Base-by-base conservation (phyloP, 2,329 filamentous ascomycete genomes). In the Talaromyces sp. region DNA sequence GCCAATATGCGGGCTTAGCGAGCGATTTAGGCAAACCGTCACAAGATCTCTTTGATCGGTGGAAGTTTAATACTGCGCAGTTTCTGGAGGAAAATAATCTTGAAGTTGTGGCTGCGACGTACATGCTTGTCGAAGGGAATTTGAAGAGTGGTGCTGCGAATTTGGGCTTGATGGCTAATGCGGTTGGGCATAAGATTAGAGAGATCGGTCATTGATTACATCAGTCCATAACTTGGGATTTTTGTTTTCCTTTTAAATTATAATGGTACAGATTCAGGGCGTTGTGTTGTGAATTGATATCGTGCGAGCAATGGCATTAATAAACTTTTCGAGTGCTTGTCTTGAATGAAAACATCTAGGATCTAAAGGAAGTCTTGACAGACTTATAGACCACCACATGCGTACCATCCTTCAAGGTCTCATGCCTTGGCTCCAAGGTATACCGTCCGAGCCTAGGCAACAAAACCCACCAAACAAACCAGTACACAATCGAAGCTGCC, bases 401-500 rank as follows among this genome's bases (percentile, higher is more conserved):
- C 5, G 69, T 72, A 10, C 70, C 70, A 56, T 72, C 70, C 8
- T 66, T 63, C 35, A 70, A 41, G 1, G 56, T 56, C 37, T 67
- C 67, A 37, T 69, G 66, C 9, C 62, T 61, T 16, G 69, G 70
- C 9, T 63, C 65, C 11, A 71, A 52, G 10, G 31, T 64, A 52
- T 71, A 72, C 19, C 45, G 47, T 7, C 69, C 69, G 31, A 71
- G 41, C 24, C 9, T 31, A 1, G 70, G 70, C 19, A 69, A 41
- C n/a, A 68, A 16, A 22, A 60, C 61, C 57, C 66, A 66, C 70
- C 70, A 72, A 8, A 70, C 22, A 80, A 59, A 86, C 81, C 81
- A 84, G 69, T 84, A 84, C 0, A 83, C 70, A 22, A 80, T 80
- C 4, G 80, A 81, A 2, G 75, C 76, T 9, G 73, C 70, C 39